Evolutionary conservation across 225 moss, liverwort and hornwort genomes (phyloP), one percentile per base, ranked within the genome.

Genomic region (Polytrichum commune): DNA sequence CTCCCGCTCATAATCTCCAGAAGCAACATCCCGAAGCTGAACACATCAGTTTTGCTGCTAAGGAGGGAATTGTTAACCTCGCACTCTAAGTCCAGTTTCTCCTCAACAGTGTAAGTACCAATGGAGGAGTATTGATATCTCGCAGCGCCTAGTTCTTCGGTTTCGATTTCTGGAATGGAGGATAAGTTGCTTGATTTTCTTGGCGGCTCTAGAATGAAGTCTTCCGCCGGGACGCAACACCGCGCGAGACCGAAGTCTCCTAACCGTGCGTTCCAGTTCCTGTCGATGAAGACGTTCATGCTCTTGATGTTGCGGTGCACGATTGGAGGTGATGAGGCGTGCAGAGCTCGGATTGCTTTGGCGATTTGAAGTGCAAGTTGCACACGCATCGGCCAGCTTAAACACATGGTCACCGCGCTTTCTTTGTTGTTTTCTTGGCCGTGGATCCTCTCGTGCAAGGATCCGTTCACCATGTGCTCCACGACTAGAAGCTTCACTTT

Each of bases 1-100:
- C 92, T 75, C 27, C 95, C 95, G 27, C 88, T 93, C 75, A 95
- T 80, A 2, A 95, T 88, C 79, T 95, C 95, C 10, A 95, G 73
- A 9, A 95, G 75, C 32, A 95, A 72, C 83, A 95, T 90, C 1
- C 95, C 95, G 65, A 89, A 95, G 27, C 89, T 93, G 77, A 95
- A 95, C 0, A 95, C 95, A 55, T 95, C 95, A 0, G 89, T 83
- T 63, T 93, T 95, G 23, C 83, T 75, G 74, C 82, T 88, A 5
- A 85, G 80, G 46, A 86, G 89, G 1, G 95, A 83, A 0, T 90
- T 79, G 69, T 83, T 89, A 46, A 4, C 16, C 46, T 46, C 46
- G 16, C 46, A 46, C 16, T 46, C 46, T 46, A 46, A 46, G 46
- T 46, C 46, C 46, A 46, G 46, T 56, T 89, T 77, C 1, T 78